Percentiles rank a stretch among this genome's conserved stretches.
These are phyloP conservation scores for Kazachstania taianensis DNA, from an alignment of 805 yeast genomes.

Conservation along the genomic window DNA sequence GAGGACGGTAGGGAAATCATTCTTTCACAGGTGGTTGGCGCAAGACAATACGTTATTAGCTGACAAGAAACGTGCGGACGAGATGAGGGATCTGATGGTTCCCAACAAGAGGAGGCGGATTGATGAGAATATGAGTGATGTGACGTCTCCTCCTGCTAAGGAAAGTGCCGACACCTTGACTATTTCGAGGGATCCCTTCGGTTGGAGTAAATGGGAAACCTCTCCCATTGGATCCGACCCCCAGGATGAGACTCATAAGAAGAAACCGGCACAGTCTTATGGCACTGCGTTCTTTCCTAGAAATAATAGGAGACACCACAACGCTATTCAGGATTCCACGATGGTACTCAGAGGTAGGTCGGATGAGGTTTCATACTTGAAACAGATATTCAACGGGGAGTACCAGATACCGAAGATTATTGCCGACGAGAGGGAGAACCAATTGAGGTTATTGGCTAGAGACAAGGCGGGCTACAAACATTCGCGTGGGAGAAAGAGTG, in stretches of 20 bases:
- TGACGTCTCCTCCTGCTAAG: background rate
- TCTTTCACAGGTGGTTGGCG: background rate
- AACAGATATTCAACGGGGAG: constrained; percentile 29
- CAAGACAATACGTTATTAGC: background rate
- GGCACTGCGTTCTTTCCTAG: constrained; percentile 31
- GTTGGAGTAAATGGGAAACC: constrained; percentile 21
- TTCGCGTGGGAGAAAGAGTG: background rate
- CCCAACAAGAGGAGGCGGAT: constrained; percentile 3
- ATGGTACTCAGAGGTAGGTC: constrained; percentile 14
- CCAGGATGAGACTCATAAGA: background rate
- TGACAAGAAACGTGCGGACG: background rate
- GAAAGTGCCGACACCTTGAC: background rate
- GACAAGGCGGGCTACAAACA: constrained; percentile 8
- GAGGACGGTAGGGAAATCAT: too few relatives aligned
- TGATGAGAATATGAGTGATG: background rate
- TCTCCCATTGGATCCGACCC: constrained; percentile 21
- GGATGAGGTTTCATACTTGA: constrained; percentile 24
- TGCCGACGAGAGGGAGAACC: constrained; percentile 20
- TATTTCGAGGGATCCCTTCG: constrained; percentile 22
- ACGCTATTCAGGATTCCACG: constrained; percentile 5
- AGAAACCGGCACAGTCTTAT: constrained; percentile 20
- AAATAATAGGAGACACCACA: constrained; percentile 6
- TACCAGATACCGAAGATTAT: constrained; percentile 27
- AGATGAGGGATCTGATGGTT: background rate
- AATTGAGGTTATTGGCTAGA: constrained; percentile 14